These are phyloP conservation scores for Lablab purpureus DNA, from an alignment of 306 rosid genomes.

Conservation along the genomic window DNA sequence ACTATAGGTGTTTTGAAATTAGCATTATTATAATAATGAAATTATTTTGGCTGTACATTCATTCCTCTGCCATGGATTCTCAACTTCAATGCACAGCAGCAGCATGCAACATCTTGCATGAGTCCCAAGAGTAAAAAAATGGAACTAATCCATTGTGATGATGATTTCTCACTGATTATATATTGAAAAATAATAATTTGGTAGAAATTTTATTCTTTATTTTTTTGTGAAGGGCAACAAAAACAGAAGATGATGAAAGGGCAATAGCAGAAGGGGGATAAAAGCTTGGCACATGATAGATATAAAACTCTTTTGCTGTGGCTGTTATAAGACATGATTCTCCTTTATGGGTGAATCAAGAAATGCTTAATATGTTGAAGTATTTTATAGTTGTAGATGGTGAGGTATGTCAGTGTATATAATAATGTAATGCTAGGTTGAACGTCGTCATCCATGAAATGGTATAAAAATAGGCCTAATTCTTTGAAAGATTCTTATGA, in stretches of 20 bases:
- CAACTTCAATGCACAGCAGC: constrained; percentile 5
- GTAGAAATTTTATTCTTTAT: background rate
- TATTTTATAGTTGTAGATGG: constrained; percentile 48
- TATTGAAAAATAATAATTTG: background rate
- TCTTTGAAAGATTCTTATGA: constrained; percentile 59
- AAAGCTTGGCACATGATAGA: constrained; percentile 9
- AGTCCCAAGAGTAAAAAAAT: constrained; percentile 20
- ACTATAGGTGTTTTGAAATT: constrained; percentile 4
- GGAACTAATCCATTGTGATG: constrained; percentile 25
- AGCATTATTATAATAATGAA: background rate
- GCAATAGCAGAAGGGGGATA: constrained; percentile 11
- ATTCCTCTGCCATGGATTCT: constrained; percentile 30
- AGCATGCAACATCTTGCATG: constrained; percentile 13
- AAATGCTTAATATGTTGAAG: constrained; percentile 41
- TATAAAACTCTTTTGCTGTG: constrained; percentile 20
- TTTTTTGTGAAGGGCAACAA: background rate
- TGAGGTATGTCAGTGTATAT: constrained; percentile 32
- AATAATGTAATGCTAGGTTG: constrained; percentile 51
- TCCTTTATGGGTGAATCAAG: constrained; percentile 53
- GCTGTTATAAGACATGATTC: constrained; percentile 60
- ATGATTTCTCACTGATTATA: background rate
- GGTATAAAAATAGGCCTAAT: constrained; percentile 43
- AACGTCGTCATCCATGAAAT: constrained; percentile 55
- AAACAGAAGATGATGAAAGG: constrained; percentile 23
- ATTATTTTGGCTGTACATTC: background rate